phyloP scores from a whole-genome alignment of 2,329 filamentous ascomycete genomes.

The Hymenoscyphus salicellus region DNA sequence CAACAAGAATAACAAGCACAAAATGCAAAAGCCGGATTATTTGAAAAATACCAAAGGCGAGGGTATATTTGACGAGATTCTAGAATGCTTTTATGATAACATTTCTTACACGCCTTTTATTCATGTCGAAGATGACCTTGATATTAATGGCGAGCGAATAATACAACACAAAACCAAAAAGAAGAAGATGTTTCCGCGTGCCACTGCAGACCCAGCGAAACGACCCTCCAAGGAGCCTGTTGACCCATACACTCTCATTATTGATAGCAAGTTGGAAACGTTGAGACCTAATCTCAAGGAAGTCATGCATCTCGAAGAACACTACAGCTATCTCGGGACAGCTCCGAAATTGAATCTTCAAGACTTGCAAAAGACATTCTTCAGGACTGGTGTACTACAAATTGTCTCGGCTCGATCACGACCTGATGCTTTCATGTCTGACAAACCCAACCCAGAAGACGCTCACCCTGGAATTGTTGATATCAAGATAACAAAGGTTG shows the following conservation, averaged over 20 bases:
- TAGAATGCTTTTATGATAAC: slow-evolving; percentile 98
- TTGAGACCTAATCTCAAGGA: slow-evolving; percentile 84
- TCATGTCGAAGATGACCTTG: slow-evolving; percentile 88
- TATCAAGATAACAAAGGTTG: slow-evolving; percentile 96
- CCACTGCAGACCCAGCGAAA: slow-evolving; percentile 60
- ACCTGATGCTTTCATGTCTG: slow-evolving; percentile 91
- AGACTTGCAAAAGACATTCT: slow-evolving; percentile 82
- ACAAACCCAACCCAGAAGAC: slow-evolving; percentile 80
- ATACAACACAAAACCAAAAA: slow-evolving; percentile 69
- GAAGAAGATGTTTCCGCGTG: slow-evolving; percentile 64
- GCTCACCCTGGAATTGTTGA: slow-evolving; percentile 91
- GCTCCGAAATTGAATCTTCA: slow-evolving; percentile 72
- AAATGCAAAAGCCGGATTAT: slow-evolving; percentile 96
- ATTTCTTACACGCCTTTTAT: slow-evolving; percentile 98
- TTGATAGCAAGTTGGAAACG: slow-evolving; percentile 81
- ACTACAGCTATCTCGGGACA: slow-evolving; percentile 83
- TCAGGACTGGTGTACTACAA: slow-evolving; percentile 86
- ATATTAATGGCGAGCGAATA: slow-evolving; percentile 72
- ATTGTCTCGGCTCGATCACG: slow-evolving; percentile 92
- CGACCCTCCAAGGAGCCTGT: slow-evolving; percentile 76
- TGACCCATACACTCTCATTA: slow-evolving; percentile 90
- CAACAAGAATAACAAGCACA: slow-evolving; percentile 99
- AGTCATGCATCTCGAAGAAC: slow-evolving; percentile 88
- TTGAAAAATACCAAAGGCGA: slow-evolving; percentile 91
- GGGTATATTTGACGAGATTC: slow-evolving; percentile 86